A percentile compares a stretch with the other conserved stretches of the same genome.
Conservation (phyloP, 2,329 filamentous ascomycete genomes). For the Phaeoacremonium minimum region DNA sequence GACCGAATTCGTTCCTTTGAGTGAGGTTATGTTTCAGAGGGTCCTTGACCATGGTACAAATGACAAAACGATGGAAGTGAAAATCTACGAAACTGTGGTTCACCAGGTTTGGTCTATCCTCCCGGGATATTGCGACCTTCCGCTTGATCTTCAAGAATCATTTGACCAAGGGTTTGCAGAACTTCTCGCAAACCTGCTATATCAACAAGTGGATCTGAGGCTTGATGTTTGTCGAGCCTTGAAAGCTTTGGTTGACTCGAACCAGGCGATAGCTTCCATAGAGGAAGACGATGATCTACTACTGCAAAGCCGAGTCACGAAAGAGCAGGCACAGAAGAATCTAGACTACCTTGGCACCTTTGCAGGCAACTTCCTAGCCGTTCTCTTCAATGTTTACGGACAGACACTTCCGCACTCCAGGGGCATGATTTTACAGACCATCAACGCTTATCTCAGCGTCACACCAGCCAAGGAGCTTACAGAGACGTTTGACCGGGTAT, state of each 20-base stretch:
- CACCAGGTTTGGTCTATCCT: constrained; percentile 93
- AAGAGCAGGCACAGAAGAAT: constrained; percentile 71
- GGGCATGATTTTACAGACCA: constrained; percentile 86
- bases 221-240: constrained; percentile 83
- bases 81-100: constrained; percentile 95
- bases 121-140: constrained; percentile 91
- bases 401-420: constrained; percentile 91
- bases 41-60: constrained; percentile 77
- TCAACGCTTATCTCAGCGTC: constrained; percentile 91
- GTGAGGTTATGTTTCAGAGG: constrained; percentile 83
- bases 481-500: constrained; percentile 85
- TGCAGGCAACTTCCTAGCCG: constrained; percentile 84
- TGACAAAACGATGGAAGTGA: constrained; percentile 92
- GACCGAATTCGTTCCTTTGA: constrained; percentile 80
- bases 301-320: constrained; percentile 73
- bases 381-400: constrained; percentile 98
- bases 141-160: constrained; percentile 68
- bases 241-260: constrained; percentile 86
- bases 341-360: constrained; percentile 75
- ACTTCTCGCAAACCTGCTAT: constrained; percentile 84
- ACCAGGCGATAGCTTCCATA: constrained; percentile 71
- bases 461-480: constrained; percentile 74
- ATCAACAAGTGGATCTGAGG: constrained; percentile 84
- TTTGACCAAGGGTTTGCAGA: constrained; percentile 91
- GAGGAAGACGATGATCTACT: constrained; percentile 70